phyloP scores from a whole-genome alignment of 768 basidiomycete genomes.

The Leccinum boreale region DNA sequence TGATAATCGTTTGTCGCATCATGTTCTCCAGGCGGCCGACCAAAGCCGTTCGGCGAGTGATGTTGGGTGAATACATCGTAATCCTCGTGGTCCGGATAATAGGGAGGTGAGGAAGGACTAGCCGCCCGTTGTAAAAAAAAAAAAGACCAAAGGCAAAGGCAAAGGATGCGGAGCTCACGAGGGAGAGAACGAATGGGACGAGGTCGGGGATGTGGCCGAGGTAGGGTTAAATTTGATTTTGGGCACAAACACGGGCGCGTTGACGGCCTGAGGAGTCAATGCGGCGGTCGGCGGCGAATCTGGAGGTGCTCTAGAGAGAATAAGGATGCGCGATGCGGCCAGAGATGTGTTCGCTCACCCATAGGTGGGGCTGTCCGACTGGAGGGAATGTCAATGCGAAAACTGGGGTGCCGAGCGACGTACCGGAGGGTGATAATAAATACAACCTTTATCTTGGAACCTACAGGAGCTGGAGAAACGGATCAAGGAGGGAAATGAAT shows the following conservation, averaged over 20 bases:
- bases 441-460: slow-evolving; percentile 83
- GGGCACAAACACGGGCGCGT: slow-evolving; percentile 84
- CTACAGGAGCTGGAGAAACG: slow-evolving; percentile 61
- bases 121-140: slow-evolving; percentile 8
- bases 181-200: slow-evolving; percentile 29
- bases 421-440: slow-evolving; percentile 78
- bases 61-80: slow-evolving; percentile 34
- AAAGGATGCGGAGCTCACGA: slow-evolving; percentile 18
- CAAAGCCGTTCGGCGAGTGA: slow-evolving; percentile 1
- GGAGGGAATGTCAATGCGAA: slow-evolving; percentile 13
- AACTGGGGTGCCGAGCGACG: slow-evolving; percentile 5
- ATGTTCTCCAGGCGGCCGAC: slow-evolving; percentile 15
- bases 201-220: slow-evolving; percentile 6
- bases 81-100: slow-evolving; percentile 33
- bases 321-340: neutral
- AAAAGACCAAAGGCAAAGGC: neutral
- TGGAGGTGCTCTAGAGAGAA: slow-evolving; percentile 34
- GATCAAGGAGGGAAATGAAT: neutral
- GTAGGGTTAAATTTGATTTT: slow-evolving; percentile 51
- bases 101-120: slow-evolving; percentile 29
- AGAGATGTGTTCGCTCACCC: slow-evolving; percentile 21
- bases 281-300: slow-evolving; percentile 43
- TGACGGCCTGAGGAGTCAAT: slow-evolving; percentile 64
- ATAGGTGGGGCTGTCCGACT: slow-evolving; percentile 22
- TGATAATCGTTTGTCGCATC: slow-evolving; percentile 21